A percentile compares a stretch with the other conserved stretches of the same genome.
Conservation (phyloP, 1,284 basidiomycete species). For the Testicularia cyperi region DNA sequence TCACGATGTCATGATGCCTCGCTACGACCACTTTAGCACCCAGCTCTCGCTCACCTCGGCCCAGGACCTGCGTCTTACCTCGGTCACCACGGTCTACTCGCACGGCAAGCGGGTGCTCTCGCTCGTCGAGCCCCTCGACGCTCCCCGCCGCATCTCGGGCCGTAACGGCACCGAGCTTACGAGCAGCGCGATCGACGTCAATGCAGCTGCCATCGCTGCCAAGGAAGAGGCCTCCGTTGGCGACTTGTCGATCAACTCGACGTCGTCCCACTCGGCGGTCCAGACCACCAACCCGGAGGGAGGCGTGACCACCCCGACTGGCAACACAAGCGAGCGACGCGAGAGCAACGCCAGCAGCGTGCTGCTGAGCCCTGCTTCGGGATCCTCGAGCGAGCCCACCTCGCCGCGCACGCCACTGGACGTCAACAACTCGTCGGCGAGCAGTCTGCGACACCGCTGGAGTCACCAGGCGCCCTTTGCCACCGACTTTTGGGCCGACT, state of each 20-base stretch:
- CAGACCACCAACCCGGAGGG: too few species aligned
- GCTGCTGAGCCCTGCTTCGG: slow-evolving; percentile 29
- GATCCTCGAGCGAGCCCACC: slow-evolving; percentile 24
- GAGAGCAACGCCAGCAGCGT: slow-evolving; percentile 23
- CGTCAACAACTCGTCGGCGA: slow-evolving; percentile 17
- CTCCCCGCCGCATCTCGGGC: slow-evolving; percentile 49
- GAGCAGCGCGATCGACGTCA: slow-evolving; percentile 8
- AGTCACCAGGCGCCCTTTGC: slow-evolving; percentile 59
- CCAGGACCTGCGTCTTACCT: slow-evolving; percentile 45
- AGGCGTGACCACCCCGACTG: not conserved
- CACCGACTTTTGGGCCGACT: slow-evolving; percentile 59
- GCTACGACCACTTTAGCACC: slow-evolving; percentile 53
- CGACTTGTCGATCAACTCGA: slow-evolving; percentile 8
- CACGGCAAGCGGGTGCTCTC: slow-evolving; percentile 57
- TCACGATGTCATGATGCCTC: slow-evolving; percentile 44
- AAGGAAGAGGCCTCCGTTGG: slow-evolving; percentile 2
- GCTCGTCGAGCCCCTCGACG: slow-evolving; percentile 55
- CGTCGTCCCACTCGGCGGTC: slow-evolving; percentile 18
- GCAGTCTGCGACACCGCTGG: slow-evolving; percentile 47
- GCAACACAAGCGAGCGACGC: slow-evolving; percentile 19
- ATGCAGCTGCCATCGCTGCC: slow-evolving; percentile 1
- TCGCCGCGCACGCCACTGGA: slow-evolving; percentile 36
- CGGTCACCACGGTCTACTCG: slow-evolving; percentile 60
- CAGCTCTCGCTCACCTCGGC: slow-evolving; percentile 55
- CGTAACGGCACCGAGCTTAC: slow-evolving; percentile 26